Conservation (phyloP, 2,329 filamentous ascomycete species). For the Pseudogymnoascus sp. region DNA sequence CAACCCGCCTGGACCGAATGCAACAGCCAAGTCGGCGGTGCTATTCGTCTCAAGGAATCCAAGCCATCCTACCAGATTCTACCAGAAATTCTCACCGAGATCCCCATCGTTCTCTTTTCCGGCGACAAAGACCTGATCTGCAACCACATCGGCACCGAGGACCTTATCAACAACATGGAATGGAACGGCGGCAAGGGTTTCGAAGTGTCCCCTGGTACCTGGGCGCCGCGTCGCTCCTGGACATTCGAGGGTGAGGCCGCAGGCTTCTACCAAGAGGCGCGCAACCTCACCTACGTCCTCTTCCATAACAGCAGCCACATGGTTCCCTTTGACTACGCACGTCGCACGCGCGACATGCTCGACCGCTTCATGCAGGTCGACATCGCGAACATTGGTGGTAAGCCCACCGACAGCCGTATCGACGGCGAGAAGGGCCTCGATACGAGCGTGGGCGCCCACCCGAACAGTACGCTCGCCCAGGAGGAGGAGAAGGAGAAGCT, state of each 20-base stretch:
- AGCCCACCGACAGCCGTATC: constrained; percentile 56
- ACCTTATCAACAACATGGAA: constrained; percentile 77
- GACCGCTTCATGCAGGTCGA: constrained; percentile 93
- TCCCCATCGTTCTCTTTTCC: constrained; percentile 81
- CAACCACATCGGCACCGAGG: constrained; percentile 91
- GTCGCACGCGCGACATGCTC: constrained; percentile 87
- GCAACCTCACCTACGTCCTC: constrained; percentile 89
- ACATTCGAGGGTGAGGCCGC: constrained; percentile 80
- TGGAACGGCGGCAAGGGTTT: constrained; percentile 93
- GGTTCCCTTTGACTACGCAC: constrained; percentile 90
- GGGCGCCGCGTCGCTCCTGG: constrained; percentile 90
- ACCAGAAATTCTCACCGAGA: constrained; percentile 65
- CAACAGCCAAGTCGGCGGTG: constrained; percentile 63
- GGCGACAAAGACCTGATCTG: constrained; percentile 92
- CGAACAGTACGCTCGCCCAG: constrained; percentile 56
- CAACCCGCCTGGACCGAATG: constrained; percentile 89
- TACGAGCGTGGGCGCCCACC: constrained; percentile 57
- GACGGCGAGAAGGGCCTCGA: constrained; percentile 60
- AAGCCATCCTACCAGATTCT: constrained; percentile 65
- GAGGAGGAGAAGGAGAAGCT: constrained; percentile 54
- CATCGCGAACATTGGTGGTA: constrained; percentile 75
- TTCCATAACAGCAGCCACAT: constrained; percentile 97
- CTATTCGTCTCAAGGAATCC: constrained; percentile 64
- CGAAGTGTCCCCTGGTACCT: constrained; percentile 74
- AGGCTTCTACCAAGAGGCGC: constrained; percentile 87